These are phyloP conservation scores for Pezicula rhizophila DNA, from an alignment of 2,329 filamentous ascomycete genomes.

Conservation along the genomic window DNA sequence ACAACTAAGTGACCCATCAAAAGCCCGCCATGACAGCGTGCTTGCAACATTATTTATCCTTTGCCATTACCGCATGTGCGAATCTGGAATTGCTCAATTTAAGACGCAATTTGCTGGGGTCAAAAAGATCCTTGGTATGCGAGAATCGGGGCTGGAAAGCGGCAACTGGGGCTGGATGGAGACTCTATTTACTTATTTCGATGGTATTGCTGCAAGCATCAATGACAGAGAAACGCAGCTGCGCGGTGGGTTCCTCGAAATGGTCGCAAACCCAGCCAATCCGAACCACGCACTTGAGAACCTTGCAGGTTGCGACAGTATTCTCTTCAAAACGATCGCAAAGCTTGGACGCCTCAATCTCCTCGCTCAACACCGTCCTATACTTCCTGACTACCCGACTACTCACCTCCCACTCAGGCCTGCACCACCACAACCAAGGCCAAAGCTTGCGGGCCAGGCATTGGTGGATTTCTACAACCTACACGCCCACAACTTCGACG, in stretches of 20 bases:
- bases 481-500: constrained; percentile 56
- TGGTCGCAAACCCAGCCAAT: constrained; percentile 58
- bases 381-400: constrained; percentile 39
- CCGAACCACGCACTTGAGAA: constrained; percentile 60
- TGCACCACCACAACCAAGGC: constrained; percentile 24
- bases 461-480: constrained; percentile 44
- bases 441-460: constrained; percentile 35
- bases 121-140: constrained; percentile 78
- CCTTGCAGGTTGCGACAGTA: constrained; percentile 78
- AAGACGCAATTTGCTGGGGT: constrained; percentile 90
- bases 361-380: constrained; percentile 63
- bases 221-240: constrained; percentile 88
- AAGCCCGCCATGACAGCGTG: constrained; percentile 77
- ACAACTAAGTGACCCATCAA: constrained; percentile 70
- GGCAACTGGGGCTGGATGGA: constrained; percentile 84
- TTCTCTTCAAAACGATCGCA: constrained; percentile 79
- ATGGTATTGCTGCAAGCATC: constrained; percentile 84
- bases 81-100: constrained; percentile 88
- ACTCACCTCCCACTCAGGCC: constrained; percentile 21
- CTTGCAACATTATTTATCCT: constrained; percentile 81
- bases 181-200: constrained; percentile 88
- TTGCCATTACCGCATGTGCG: constrained; percentile 88
- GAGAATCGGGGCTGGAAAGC: constrained; percentile 53
- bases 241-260: constrained; percentile 54
- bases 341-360: constrained; percentile 80